phyloP scores from a whole-genome alignment of 169 alveolate species.

The Cyclospora cayetanensis region DNA sequence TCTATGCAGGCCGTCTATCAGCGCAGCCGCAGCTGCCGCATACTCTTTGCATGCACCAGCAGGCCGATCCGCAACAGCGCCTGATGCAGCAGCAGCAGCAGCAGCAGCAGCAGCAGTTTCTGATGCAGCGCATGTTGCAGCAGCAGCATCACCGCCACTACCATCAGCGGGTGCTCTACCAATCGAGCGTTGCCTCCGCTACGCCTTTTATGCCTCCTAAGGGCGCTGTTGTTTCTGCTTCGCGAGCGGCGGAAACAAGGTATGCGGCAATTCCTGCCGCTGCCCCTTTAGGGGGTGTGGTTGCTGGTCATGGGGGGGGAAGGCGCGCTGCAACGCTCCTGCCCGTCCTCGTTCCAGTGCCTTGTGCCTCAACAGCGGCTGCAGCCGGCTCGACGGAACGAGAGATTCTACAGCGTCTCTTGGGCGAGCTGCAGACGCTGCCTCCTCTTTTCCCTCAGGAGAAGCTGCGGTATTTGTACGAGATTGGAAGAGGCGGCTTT shows the following conservation, averaged over 20 bases:
- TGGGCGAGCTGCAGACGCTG: conserved; percentile 1
- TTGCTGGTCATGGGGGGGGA: too few species aligned
- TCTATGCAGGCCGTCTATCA: background rate
- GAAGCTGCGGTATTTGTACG: conserved; percentile 31
- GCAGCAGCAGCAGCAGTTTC: background rate
- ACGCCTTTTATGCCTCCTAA: background rate
- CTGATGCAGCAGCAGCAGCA: conserved; percentile 34
- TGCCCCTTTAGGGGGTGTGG: background rate
- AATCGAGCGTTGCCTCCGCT: background rate
- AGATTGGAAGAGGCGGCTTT: conserved; percentile 38
- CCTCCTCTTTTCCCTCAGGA: conserved; percentile 41
- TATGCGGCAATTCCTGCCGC: conserved; percentile 43
- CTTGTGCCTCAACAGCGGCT: conserved; percentile 27
- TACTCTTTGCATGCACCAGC: background rate
- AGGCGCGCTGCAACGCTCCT: too few species aligned
- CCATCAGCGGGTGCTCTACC: conserved; percentile 14
- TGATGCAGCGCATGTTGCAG: background rate
- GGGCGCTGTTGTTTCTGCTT: background rate
- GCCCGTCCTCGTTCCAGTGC: too few species aligned
- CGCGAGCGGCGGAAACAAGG: conserved; percentile 15
- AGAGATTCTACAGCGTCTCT: conserved; percentile 1
- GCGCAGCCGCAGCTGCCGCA: background rate
- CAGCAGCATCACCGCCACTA: conserved; percentile 12
- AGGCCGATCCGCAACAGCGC: conserved; percentile 20
- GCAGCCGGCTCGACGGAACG: conserved; percentile 1